Conservation (phyloP, 1,284 basidiomycete species). For the Ustilago xerochloae region DNA sequence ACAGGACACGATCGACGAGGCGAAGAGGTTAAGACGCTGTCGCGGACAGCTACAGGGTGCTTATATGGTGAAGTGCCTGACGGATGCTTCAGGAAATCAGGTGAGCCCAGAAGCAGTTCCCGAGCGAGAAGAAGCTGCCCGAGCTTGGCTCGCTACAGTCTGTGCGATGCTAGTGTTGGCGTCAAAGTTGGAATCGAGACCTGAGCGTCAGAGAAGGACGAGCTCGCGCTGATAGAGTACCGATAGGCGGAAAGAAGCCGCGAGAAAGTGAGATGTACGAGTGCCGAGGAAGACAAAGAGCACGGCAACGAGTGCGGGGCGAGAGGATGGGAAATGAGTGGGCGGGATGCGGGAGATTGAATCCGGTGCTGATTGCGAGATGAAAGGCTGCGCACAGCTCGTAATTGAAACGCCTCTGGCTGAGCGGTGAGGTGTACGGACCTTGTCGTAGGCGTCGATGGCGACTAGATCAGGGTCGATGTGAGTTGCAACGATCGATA, state of each 20-base stretch:
- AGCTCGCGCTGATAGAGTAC: neutral
- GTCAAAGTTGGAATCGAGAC: neutral
- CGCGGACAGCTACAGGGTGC: too few species aligned
- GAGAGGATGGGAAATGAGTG: conserved; percentile 4
- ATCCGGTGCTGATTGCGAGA: neutral
- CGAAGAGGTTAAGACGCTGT: too few species aligned
- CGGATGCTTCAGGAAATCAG: too few species aligned
- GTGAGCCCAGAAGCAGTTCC: too few species aligned
- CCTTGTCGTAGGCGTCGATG: neutral
- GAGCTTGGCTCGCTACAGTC: neutral
- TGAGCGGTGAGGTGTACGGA: neutral
- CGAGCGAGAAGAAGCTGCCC: neutral
- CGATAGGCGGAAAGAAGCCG: neutral
- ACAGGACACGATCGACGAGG: too few species aligned
- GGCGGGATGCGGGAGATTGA: neutral
- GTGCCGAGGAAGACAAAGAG: neutral
- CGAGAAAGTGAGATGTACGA: neutral
- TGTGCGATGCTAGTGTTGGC: neutral
- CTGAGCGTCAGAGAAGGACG: neutral
- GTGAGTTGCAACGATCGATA: too few species aligned
- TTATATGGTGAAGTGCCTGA: too few species aligned
- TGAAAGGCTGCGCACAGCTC: conserved; percentile 3
- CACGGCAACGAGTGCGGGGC: neutral
- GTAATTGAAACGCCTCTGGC: neutral
- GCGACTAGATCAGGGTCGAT: neutral